A percentile compares a stretch with the other conserved stretches of the same genome.
These are phyloP conservation scores for Candida glaebosa DNA, from an alignment of 805 yeast species.

Conservation along the genomic window DNA sequence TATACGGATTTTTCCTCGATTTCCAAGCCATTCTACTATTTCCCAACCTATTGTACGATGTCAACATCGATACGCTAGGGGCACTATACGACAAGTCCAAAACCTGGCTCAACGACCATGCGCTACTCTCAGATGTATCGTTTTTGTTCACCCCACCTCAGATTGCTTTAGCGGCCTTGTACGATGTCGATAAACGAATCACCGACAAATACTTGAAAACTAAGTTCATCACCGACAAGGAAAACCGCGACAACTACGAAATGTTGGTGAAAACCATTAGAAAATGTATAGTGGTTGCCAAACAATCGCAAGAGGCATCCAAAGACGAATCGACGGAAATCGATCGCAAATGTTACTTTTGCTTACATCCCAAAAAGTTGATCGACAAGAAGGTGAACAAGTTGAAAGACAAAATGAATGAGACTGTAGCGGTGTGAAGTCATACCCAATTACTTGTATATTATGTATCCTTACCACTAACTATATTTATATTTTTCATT, in stretches of 20 bases:
- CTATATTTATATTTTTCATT: too few relatives aligned
- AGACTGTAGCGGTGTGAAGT: too few relatives aligned
- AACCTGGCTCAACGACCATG: conserved; percentile 59
- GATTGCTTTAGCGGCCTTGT: conserved; percentile 83
- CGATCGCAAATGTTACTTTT: conserved; percentile 61
- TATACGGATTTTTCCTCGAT: conserved; percentile 94
- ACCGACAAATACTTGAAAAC: conserved; percentile 63
- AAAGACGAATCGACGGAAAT: conserved; percentile 61
- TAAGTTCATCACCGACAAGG: conserved; percentile 44
- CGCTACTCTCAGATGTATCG: conserved; percentile 65
- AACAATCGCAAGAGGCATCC: conserved; percentile 42
- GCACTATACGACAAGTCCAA: conserved; percentile 69
- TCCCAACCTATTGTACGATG: conserved; percentile 44
- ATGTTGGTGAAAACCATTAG: conserved; percentile 43
- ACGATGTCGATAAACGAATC: conserved; percentile 59
- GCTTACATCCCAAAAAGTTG: conserved; percentile 55
- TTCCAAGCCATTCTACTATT: conserved; percentile 56
- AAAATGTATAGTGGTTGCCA: conserved; percentile 47
- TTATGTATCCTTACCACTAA: neutral
- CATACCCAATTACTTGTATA: too few relatives aligned
- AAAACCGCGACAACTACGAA: conserved; percentile 33
- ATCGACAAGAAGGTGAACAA: conserved; percentile 42
- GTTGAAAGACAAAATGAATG: too few relatives aligned
- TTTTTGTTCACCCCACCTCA: conserved; percentile 92
- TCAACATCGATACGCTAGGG: conserved; percentile 53